phyloP scores from a whole-genome alignment of 192 early-diverging fungal genomes.

The Rhizophlyctis rosea region DNA sequence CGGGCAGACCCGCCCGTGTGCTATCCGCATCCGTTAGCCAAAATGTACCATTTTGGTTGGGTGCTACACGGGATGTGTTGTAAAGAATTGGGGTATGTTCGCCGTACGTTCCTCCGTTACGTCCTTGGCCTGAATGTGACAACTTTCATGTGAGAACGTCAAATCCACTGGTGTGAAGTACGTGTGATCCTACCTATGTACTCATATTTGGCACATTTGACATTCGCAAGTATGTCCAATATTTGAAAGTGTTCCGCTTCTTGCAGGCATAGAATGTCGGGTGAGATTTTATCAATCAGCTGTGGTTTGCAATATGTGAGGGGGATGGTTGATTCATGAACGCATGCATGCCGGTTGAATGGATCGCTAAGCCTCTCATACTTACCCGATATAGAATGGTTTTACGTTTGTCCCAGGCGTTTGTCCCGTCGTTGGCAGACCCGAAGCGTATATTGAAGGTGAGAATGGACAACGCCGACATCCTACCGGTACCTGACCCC shows the following conservation, averaged over 20 bases:
- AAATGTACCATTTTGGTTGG: constrained; percentile 2
- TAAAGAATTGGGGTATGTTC: constrained; percentile 7
- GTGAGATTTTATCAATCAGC: not conserved
- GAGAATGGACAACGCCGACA: not conserved
- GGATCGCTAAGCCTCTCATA: too few species aligned
- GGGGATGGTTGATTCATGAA: too few species aligned
- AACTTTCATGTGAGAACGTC: too few species aligned
- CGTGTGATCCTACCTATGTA: constrained; percentile 2
- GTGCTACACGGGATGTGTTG: not conserved
- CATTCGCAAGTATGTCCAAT: not conserved
- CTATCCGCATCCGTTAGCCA: not conserved
- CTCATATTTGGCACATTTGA: not conserved
- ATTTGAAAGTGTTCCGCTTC: constrained; percentile 13
- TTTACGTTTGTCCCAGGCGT: constrained; percentile 3
- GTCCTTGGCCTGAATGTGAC: too few species aligned
- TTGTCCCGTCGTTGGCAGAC: constrained; percentile 3
- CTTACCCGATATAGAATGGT: not conserved
- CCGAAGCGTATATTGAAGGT: constrained; percentile 13
- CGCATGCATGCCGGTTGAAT: too few species aligned
- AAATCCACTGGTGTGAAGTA: too few species aligned
- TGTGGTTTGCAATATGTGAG: too few species aligned
- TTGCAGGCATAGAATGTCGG: constrained; percentile 6
- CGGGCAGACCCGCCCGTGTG: not conserved
- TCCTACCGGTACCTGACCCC: too few species aligned
- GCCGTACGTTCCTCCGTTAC: constrained; percentile 1